Evolutionary conservation across 257 asterid genomes (phyloP), one percentile per base, ranked within the genome.

Genomic region (Solanum tarapatanum): DNA sequence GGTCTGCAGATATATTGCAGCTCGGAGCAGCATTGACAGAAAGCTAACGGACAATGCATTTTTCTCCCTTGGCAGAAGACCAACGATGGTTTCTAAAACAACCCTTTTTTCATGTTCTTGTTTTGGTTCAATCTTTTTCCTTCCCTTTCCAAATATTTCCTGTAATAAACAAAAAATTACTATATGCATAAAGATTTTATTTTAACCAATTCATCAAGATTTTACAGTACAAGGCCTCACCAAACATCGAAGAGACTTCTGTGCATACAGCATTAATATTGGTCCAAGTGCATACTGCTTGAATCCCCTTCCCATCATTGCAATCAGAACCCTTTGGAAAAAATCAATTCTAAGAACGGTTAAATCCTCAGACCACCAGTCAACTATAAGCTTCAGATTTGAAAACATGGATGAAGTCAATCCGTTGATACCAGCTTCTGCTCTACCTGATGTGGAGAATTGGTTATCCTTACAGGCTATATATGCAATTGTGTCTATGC

Each of bases 321-420:
- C 97, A 45, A 93, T 89, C 17, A 96, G 90, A 8, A 93, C 98
- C 91, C 98, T 87, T 69, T 93, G 99, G 79, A 96, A 96, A 19
- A 93, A 82, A 88, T 96, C 98, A 17, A 96, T 89, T 24, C 98
- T 91, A 5, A 96, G 96, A 36, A 95, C 86, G 32, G 94, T 88
- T 60, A 96, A 88, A 90, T 96, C 99, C 72, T 94, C 99, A 2
- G 98, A 95, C 98, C 98, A 96, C 98, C 98, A 95, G 88, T 93
- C 95, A 12, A 92, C 96, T 26, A 90, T 66, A 1, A 93, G 91
- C 87, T 93, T 94, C 8, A 92, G 87, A 64, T 90, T 90, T 14
- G 91, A 75, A 26, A 32, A 28, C 2, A 87, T 19, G 32, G 90
- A 58, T 23, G 24, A 58, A 58, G 11, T 58, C 66, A 58, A 36